Evolutionary conservation across 2,329 filamentous ascomycete genomes (phyloP).

Genomic region (Metarhizium brunneum): DNA sequence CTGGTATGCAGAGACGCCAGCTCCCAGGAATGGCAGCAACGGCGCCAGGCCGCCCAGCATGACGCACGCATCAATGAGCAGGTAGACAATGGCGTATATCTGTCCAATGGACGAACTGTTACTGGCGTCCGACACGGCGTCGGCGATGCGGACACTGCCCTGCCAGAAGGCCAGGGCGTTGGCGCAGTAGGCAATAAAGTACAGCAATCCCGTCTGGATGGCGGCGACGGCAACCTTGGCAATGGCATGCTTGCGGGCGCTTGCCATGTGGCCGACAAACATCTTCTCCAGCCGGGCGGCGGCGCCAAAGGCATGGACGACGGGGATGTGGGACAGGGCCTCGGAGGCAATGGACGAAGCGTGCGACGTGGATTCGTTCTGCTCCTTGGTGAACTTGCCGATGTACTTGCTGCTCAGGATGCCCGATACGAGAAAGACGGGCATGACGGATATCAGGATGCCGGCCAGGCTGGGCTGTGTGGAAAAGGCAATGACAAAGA

Average conservation of each 20-base stretch:
- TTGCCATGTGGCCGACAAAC: slow-evolving; percentile 42
- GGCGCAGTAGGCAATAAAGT: slow-evolving; percentile 58
- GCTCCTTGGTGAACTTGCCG: slow-evolving; percentile 37
- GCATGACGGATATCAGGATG: slow-evolving; percentile 53
- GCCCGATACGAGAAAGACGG: slow-evolving; percentile 51
- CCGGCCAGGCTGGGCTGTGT: slow-evolving; percentile 50
- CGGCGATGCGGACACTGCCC: no score
- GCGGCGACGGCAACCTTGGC: slow-evolving; percentile 49
- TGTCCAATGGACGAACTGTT: no score
- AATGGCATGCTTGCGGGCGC: slow-evolving; percentile 40
- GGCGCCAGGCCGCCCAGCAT: slow-evolving; percentile 49
- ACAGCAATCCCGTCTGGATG: slow-evolving; percentile 51
- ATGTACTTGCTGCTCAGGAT: slow-evolving; percentile 44
- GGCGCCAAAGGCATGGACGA: slow-evolving; percentile 56
- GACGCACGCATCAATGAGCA: slow-evolving; percentile 36
- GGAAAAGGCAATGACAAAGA: slow-evolving; percentile 58
- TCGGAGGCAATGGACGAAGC: slow-evolving; percentile 55
- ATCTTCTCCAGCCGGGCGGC: slow-evolving; percentile 47
- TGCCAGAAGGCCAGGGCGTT: slow-evolving; percentile 59
- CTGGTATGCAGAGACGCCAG: slow-evolving; percentile 8
- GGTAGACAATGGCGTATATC: slow-evolving; percentile 42
- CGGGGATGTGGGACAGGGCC: slow-evolving; percentile 46
- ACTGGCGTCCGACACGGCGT: no score
- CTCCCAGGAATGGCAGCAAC: slow-evolving; percentile 46
- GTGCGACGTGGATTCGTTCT: slow-evolving; percentile 43